A percentile compares a stretch with the other conserved stretches of the same genome.
phyloP scores from a whole-genome alignment of 805 yeast genomes.

The Sungouiozyma intestinalis region DNA sequence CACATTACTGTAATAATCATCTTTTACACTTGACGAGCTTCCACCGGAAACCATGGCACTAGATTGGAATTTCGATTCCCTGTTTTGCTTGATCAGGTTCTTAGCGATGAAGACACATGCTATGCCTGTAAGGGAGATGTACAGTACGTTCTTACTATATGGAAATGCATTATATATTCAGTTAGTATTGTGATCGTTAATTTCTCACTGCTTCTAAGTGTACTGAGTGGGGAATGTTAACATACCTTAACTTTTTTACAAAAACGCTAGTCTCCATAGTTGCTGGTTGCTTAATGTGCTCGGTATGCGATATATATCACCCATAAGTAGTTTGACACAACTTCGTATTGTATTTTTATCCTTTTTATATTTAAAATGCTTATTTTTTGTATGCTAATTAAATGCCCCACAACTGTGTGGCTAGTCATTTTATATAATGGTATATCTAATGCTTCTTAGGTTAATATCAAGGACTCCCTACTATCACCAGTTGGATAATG shows the following conservation, averaged over 20 bases:
- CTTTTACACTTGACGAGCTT: slow-evolving; percentile 1
- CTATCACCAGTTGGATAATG: slow-evolving; percentile 19
- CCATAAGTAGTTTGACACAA: no score
- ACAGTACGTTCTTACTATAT: slow-evolving; percentile 19
- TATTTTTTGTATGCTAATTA: not conserved
- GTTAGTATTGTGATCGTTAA: no score
- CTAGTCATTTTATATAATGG: not conserved
- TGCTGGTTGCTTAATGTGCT: not conserved
- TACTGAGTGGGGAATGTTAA: no score
- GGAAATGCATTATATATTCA: no score
- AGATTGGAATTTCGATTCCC: slow-evolving; percentile 30
- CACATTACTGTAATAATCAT: slow-evolving; percentile 26
- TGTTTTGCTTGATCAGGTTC: slow-evolving; percentile 26
- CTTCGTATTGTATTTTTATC: no score
- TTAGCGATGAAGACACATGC: slow-evolving; percentile 19
- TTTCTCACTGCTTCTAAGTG: no score
- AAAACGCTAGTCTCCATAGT: not conserved
- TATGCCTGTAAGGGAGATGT: slow-evolving; percentile 21
- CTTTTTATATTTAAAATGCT: no score
- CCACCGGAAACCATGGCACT: slow-evolving; percentile 14
- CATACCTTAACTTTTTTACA: not conserved
- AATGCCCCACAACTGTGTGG: not conserved
- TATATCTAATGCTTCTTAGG: not conserved
- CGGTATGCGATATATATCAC: not conserved
- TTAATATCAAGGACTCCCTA: not conserved